A percentile compares a stretch with the other conserved stretches of the same genome.
Evolutionary conservation across 2,329 filamentous ascomycete genomes (phyloP).

Genomic region (Sporothrix dimorphospora): DNA sequence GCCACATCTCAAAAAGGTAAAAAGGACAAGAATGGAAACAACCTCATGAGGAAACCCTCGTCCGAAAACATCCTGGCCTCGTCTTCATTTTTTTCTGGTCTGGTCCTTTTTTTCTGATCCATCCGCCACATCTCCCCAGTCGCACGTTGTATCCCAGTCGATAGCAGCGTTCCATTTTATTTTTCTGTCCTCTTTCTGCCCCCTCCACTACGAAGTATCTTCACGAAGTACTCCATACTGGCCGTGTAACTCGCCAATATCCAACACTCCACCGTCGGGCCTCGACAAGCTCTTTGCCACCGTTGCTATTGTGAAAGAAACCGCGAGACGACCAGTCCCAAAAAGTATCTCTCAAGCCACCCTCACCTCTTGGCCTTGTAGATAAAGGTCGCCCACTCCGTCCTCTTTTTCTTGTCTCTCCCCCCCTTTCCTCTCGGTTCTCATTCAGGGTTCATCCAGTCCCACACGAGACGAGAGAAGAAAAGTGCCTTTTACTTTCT

Average conservation of each 20-base stretch:
- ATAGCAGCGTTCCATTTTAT: slow-evolving; percentile 11
- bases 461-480: slow-evolving; percentile 23
- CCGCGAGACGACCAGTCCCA: background rate
- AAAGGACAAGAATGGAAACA: background rate
- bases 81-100: background rate
- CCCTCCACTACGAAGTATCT: background rate
- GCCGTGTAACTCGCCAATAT: background rate
- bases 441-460: slow-evolving; percentile 19
- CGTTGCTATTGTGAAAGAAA: background rate
- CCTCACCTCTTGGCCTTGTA: background rate
- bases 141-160: slow-evolving; percentile 1
- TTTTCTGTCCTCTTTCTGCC: background rate
- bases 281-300: background rate
- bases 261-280: background rate
- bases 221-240: background rate
- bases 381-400: background rate
- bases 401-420: background rate
- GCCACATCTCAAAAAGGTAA: background rate
- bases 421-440: slow-evolving; percentile 22
- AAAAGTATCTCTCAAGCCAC: background rate
- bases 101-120: background rate
- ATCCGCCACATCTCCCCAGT: background rate
- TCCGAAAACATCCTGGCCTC: background rate
- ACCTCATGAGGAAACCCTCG: background rate
- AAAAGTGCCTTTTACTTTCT: background rate